Base-by-base conservation (phyloP, 2,329 filamentous ascomycete genomes). In the Cladosporium sp. region DNA sequence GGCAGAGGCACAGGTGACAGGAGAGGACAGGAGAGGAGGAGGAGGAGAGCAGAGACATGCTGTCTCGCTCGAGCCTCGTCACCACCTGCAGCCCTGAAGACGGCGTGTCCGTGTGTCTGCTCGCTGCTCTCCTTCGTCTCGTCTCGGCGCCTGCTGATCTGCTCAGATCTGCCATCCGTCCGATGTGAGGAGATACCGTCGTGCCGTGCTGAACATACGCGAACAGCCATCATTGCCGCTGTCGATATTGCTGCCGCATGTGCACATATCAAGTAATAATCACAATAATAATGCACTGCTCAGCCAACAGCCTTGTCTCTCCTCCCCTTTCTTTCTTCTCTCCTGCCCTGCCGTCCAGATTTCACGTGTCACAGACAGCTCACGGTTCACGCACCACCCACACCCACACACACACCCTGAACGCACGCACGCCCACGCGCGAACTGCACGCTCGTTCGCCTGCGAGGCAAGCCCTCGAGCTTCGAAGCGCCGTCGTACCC, bases 51-150 rank as follows among this genome's bases (percentile, higher is more conserved):
- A 55, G 50, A 63, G 49, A 63, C 61, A 63, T 63, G 31, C 31
- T 16, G 59, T 52, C 44, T 52, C 46, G 33, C 28, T 61, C 58
- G n/a, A n/a, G 60, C 60, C 21, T 62, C 60, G 60, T 62, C 61
- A 63, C 53, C 61, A 63, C 40, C 61, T 63, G 61, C 61, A 63
- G 35, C 50, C 37, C 12, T 63, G 61, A 63, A 63, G 61, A 63
- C 37, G 12, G n/a, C 33, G 18, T 23, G 37, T 21, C 37, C 37
- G 37, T 44, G 14, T 44, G 29, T 37, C 55, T 33, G 33, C 14
- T 55, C 18, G 18, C 26, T 52, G 18, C 26, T 52, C 46, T 50
- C 46, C 2, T 11, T 16, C 6, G 37, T 35, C 56, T 44, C 56
- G 8, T 58, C 56, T 58, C 28, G 50, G 14, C 50, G 18, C 33